A percentile compares a stretch with the other conserved stretches of the same genome.
phyloP scores from a whole-genome alignment of 768 basidiomycete species.

The Psilocybe cubensis region DNA sequence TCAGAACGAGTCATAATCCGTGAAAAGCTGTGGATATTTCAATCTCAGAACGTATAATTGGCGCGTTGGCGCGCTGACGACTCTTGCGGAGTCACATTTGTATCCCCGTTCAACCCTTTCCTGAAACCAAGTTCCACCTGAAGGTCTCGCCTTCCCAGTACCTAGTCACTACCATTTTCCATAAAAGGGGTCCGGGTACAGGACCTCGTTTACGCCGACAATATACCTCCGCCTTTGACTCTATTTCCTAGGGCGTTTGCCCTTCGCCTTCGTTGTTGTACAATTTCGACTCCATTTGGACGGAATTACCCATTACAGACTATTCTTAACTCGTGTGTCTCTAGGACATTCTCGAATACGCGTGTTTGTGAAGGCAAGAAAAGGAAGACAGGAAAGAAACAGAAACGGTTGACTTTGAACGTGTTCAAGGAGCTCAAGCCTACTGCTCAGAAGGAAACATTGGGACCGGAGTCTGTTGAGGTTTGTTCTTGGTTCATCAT shows the following conservation, averaged over 20 bases:
- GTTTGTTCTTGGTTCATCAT: no score
- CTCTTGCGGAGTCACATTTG: not conserved
- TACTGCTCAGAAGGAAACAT: no score
- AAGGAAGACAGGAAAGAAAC: constrained; percentile 4
- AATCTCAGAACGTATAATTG: no score
- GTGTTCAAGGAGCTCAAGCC: constrained; percentile 9
- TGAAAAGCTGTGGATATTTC: no score
- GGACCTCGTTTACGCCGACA: not conserved
- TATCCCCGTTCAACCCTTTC: not conserved
- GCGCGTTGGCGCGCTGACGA: no score
- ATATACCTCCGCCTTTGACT: not conserved
- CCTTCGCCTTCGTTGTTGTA: no score
- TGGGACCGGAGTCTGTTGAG: no score
- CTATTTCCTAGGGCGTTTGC: constrained; percentile 2
- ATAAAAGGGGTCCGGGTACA: not conserved
- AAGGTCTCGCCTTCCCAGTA: no score
- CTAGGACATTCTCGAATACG: constrained; percentile 11
- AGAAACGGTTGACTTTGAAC: constrained; percentile 6
- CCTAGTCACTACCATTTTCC: no score
- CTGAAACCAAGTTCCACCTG: no score
- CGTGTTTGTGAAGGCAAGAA: constrained; percentile 10
- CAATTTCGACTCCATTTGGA: not conserved
- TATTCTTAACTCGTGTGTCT: not conserved
- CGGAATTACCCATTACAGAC: not conserved
- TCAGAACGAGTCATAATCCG: not conserved